Conservation (phyloP, 805 yeast genomes). For the Ogataea philodendri region DNA sequence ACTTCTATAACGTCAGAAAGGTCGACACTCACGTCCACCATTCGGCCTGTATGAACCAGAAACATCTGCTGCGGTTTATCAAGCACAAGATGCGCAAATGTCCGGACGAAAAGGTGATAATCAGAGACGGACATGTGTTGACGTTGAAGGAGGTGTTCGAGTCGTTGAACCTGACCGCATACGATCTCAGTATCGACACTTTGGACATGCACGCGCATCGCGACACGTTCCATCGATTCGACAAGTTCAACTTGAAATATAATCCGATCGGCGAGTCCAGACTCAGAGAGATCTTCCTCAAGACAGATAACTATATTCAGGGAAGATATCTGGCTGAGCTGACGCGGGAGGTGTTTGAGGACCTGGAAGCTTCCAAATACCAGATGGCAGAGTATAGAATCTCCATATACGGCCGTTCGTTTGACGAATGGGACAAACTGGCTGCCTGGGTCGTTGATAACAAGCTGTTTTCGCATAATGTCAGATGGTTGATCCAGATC, state of each 20-base stretch:
- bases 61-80: conserved; percentile 89
- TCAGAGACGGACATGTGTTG: conserved; percentile 86
- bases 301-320: conserved; percentile 88
- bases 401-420: conserved; percentile 86
- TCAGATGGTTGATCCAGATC: conserved; percentile 94
- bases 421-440: conserved; percentile 91
- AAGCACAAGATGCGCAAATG: conserved; percentile 87
- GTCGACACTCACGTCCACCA: conserved; percentile 99
- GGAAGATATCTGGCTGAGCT: conserved; percentile 92
- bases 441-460: conserved; percentile 96
- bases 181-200: conserved; percentile 93
- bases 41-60: conserved; percentile 98
- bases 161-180: conserved; percentile 87
- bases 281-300: conserved; percentile 89
- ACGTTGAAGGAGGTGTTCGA: conserved; percentile 88
- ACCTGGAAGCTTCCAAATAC: conserved; percentile 90
- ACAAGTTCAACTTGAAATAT: conserved; percentile 93
- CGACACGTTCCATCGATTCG: conserved; percentile 96
- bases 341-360: conserved; percentile 90
- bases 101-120: conserved; percentile 87
- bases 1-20: conserved; percentile 92
- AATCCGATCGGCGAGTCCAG: conserved; percentile 99
- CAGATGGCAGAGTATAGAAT: conserved; percentile 97
- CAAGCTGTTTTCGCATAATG: conserved; percentile 87
- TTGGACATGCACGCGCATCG: conserved; percentile 99